Conservation (phyloP, 805 yeast genomes). For the Ogataea glucozyma region DNA sequence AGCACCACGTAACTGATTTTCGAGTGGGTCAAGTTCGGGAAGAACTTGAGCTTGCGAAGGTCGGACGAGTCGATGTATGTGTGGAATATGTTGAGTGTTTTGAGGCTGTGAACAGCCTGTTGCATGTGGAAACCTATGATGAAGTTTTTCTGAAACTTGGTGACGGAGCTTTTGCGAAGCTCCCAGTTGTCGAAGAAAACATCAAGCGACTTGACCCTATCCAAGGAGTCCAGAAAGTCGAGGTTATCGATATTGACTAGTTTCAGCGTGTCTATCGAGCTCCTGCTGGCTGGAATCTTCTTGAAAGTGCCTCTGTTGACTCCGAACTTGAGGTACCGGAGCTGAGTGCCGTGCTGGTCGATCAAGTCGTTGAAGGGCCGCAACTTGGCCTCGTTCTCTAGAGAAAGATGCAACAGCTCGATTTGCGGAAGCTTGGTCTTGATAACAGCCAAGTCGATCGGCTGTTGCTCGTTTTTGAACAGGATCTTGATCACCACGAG, state of each 20-base stretch:
- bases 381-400: slow-evolving; percentile 32
- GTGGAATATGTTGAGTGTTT: slow-evolving; percentile 31
- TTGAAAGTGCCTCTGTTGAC: slow-evolving; percentile 33
- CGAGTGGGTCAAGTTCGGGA: slow-evolving; percentile 33
- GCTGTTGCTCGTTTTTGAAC: slow-evolving; percentile 34
- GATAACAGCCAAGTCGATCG: slow-evolving; percentile 30
- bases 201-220: slow-evolving; percentile 28
- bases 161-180: slow-evolving; percentile 29
- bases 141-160: slow-evolving; percentile 27
- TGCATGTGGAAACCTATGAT: slow-evolving; percentile 26
- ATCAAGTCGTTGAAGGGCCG: slow-evolving; percentile 33
- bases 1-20: slow-evolving; percentile 33
- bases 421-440: slow-evolving; percentile 28
- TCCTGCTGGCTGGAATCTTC: slow-evolving; percentile 25
- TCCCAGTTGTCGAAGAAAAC: slow-evolving; percentile 37
- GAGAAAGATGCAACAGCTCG: slow-evolving; percentile 30
- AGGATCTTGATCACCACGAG: slow-evolving; percentile 33
- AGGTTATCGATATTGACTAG: slow-evolving; percentile 33
- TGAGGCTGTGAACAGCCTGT: slow-evolving; percentile 21
- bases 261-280: slow-evolving; percentile 28
- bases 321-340: slow-evolving; percentile 33
- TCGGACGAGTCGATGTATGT: slow-evolving; percentile 32
- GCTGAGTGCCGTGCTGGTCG: slow-evolving; percentile 23
- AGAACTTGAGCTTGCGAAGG: slow-evolving; percentile 26
- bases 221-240: slow-evolving; percentile 28